Base-by-base conservation (phyloP, 495 filamentous ascomycete genomes). In the Hypoxylon subgilvum region DNA sequence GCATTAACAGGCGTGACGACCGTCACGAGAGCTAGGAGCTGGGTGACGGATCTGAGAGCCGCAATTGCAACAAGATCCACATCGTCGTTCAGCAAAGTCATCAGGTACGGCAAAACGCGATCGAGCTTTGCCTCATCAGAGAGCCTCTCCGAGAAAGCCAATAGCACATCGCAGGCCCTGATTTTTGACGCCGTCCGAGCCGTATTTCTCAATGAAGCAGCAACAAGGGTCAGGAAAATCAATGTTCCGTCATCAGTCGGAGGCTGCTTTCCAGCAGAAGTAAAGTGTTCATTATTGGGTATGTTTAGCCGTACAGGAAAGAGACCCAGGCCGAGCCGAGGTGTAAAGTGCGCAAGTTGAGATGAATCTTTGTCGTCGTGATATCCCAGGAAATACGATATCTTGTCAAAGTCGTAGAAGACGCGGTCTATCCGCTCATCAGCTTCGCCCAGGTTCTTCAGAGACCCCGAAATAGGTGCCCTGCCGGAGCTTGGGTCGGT, bases 81-180 rank as follows among this genome's bases (percentile, higher is more conserved):
- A 44, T 86, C 82, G 70, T 99, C 95, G 59, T 85, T 86, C 14
- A 97, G 73, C 21, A 97, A 69, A 19, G 84, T 77, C 70, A 96
- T 87, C 17, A 97, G 74, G 61, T 97, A 96, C 6, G 95, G 95
- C 25, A 99, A 79, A 19, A 97, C 86, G 31, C 95, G 86, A 72
- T 99, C 95, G 46, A 99, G 79, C 67, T 97, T 99, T 8, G 93
- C 93, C 66, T 99, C 95, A 69, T 99, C 95, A 0, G 94, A 94
- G 28, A 96, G 70, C 41, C 88, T 83, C 72, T 97, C 92, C 5
- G 91, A 86, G 71, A 97, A 97, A 12, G 92, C 94, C 14, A 99
- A 75, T 62, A 99, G 80, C 38, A 97, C 81, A 70, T 99, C 95
- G 67, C 92, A 97, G 3, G 91, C 94, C 65, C 91, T 87, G 55